phyloP scores from a whole-genome alignment of 345 rosid species.

The Eucalyptus pauciflora region DNA sequence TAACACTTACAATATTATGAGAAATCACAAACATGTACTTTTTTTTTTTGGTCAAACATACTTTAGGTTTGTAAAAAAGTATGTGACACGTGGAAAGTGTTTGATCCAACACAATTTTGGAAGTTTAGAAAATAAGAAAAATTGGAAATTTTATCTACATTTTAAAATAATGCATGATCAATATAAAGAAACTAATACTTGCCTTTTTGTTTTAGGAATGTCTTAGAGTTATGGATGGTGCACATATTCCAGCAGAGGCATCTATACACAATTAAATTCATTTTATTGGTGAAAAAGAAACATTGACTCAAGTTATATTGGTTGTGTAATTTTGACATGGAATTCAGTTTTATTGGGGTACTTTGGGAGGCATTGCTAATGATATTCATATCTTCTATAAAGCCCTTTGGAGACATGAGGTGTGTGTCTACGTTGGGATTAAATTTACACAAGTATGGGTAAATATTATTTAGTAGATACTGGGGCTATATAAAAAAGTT shows the following conservation, averaged over 20 bases:
- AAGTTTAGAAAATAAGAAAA: background rate
- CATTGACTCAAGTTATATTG: background rate
- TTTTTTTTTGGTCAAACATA: too few relatives aligned
- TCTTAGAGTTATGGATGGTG: background rate
- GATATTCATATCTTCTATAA: background rate
- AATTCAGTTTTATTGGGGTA: background rate
- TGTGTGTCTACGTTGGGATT: background rate
- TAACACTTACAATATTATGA: background rate
- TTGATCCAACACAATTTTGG: background rate
- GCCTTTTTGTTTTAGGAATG: background rate
- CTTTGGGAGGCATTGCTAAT: background rate
- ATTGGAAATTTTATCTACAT: background rate
- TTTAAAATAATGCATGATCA: background rate
- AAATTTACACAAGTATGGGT: background rate
- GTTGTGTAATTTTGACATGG: background rate
- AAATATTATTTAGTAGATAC: background rate
- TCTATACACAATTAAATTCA: background rate
- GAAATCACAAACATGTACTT: rapidly evolving
- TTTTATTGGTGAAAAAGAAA: background rate
- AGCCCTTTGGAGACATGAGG: background rate
- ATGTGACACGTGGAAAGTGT: background rate
- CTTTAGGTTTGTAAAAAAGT: background rate
- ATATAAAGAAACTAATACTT: background rate
- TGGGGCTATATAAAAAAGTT: background rate
- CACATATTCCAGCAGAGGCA: background rate